Base-by-base conservation (phyloP, 305 asterid genomes). In the Fraxinus paxiana region DNA sequence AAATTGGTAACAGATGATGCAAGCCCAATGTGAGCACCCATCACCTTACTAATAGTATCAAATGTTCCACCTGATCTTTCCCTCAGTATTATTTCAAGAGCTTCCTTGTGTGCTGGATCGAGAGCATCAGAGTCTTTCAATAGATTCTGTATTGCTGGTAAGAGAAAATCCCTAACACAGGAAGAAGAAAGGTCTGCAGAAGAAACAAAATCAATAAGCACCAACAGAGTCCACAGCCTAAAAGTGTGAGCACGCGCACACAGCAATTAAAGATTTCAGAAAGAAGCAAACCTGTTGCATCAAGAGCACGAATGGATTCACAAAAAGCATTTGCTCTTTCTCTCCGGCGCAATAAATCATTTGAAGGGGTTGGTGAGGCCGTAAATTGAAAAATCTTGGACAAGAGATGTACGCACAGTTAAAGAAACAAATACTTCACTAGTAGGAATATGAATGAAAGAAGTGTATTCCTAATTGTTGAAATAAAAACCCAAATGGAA, bases 81-180 rank as follows among this genome's bases (percentile, higher is more conserved):
- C 88, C 88, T 96, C 83, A 91, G 61, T 87, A 96, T 92, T 26
- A 94, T 91, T 87, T 96, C 99, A 17, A 96, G 92, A 72, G 99
- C 99, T 89, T 96, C 99, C 88, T 92, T 96, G 87, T 96, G 99
- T 56, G 99, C 99, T 83, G 99, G 99, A 87, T 96, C 99, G 24
- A 96, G 93, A 9, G 98, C 94, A 80, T 96, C 99, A 1, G 79
- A 76, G 84, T 94, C 99, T 88, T 92, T 96, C 80, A 96, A 37
- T 76, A 96, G 88, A 83, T 96, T 96, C 82, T 96, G 98, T 56
- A 96, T 93, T 2, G 98, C 97, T 9, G 99, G 99, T 81, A 96
- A 88, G 79, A 94, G 96, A 84, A 83, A 88, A 85, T 94, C 97
- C 85, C 90, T 87, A 34, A 96, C 92, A 79, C 96, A 90, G 2